These are phyloP conservation scores for Debaryomyces hansenii DNA, from an alignment of 805 yeast species.

Conservation along the genomic window DNA sequence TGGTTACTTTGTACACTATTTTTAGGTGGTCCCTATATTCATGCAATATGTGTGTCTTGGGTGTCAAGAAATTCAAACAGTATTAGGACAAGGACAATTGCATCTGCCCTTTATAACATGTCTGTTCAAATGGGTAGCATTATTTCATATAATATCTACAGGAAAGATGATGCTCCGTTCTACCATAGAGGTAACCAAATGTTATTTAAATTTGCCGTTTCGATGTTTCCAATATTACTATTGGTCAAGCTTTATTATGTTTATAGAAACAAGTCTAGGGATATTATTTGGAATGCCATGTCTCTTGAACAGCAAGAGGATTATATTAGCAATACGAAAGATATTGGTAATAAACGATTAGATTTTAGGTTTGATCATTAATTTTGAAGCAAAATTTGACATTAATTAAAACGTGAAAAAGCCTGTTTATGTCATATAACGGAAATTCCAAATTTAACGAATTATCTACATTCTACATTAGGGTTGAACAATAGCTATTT, in stretches of 20 bases:
- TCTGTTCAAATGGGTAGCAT: conserved; percentile 24
- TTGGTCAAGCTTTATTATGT: conserved; percentile 21
- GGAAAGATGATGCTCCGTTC: conserved; percentile 25
- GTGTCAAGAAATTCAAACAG: conserved; percentile 25
- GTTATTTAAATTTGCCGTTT: conserved; percentile 19
- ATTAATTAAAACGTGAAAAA: too few relatives aligned
- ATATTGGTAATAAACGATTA: conserved; percentile 24
- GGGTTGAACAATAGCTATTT: too few relatives aligned
- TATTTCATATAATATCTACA: conserved; percentile 24
- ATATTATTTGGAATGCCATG: conserved; percentile 18
- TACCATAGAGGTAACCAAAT: conserved; percentile 25
- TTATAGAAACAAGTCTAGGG: conserved; percentile 18
- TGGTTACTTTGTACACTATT: conserved; percentile 32
- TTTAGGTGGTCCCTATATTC: conserved; percentile 20
- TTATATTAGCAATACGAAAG: conserved; percentile 15
- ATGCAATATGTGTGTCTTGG: conserved; percentile 31
- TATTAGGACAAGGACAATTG: conserved; percentile 25
- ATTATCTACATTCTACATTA: too few relatives aligned
- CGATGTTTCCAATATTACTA: conserved; percentile 21
- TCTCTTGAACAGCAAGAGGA: conserved; percentile 15
- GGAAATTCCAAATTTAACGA: too few relatives aligned
- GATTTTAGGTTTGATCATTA: conserved; percentile 22
- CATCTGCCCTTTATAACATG: conserved; percentile 29
- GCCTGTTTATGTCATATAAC: too few relatives aligned
- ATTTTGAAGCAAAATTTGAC: background rate